Evolutionary conservation across 139 green algal species (phyloP), one percentile per base, ranked within the genome.

Genomic region (Tetraselmis chui): DNA sequence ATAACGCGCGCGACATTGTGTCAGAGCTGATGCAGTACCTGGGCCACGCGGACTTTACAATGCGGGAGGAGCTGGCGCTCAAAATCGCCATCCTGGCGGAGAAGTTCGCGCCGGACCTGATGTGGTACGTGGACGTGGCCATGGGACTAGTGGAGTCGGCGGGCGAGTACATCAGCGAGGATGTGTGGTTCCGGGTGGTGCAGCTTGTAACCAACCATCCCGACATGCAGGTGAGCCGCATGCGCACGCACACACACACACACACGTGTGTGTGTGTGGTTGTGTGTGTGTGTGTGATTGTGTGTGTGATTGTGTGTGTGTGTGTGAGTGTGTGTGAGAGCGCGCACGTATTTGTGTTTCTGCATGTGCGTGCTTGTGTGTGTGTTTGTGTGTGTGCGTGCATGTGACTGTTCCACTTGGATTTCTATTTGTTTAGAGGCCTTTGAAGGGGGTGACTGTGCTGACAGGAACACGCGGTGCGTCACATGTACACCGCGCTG

Each of bases 11-110:
- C 0, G 90, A 90, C 2, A 92, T 98, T 59, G 92, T 97, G 30
- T 90, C 91, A 18, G 88, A 98, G 87, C 91, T 97, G 83, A 88
- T 97, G 28, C 83, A 87, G 31, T 97, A 97, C 84, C 86, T 99
- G 59, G 87, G 88, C 26, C 84, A 86, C 0, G 94, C 94, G 0
- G 96, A 99, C 85, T 97, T 96, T 81, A 83, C 80, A 2, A 94
- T 99, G 84, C 88, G 95, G 0, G 97, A 99, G 85, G 97, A 99
- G 91, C 89, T 99, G 81, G 93, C 97, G 74, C 91, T 99, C 28
- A 99, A 99, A 88, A 92, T 95, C 1, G 96, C 96, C 24, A 97
- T 99, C 59, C 88, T 99, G 79, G 96, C 97, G 1, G 96, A 99
- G 88, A 92, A 95, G 86, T 97, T 92, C 80, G 93, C 93, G 25